A percentile compares a stretch with the other conserved stretches of the same genome.
Conservation (phyloP, 2,329 filamentous ascomycete genomes). For the Aspergillus floridensis region DNA sequence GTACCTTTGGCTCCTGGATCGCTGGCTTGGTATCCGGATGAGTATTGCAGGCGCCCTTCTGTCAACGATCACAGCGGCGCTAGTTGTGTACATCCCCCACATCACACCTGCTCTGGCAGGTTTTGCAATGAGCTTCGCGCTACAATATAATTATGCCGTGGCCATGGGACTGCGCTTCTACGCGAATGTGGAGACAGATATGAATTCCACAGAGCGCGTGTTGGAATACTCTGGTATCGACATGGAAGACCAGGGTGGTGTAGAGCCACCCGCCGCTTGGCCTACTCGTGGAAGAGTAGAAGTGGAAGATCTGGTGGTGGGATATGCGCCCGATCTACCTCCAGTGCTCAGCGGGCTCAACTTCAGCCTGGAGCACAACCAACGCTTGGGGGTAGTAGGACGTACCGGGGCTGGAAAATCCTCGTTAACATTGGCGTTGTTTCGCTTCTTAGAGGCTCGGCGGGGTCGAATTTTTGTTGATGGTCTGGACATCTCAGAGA, state of each 20-base stretch:
- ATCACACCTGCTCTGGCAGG: slow-evolving; percentile 71
- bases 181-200: slow-evolving; percentile 69
- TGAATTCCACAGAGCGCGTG: slow-evolving; percentile 75
- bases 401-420: slow-evolving; percentile 31
- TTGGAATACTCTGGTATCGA: slow-evolving; percentile 70
- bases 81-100: slow-evolving; percentile 60
- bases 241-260: slow-evolving; percentile 64
- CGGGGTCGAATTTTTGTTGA: slow-evolving; percentile 24
- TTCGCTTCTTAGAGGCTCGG: slow-evolving; percentile 22
- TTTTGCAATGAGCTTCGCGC: slow-evolving; percentile 71
- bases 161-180: slow-evolving; percentile 68
- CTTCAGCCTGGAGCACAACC: slow-evolving; percentile 22
- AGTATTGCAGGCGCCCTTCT: slow-evolving; percentile 70
- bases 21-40: slow-evolving; percentile 75
- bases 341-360: slow-evolving; percentile 20
- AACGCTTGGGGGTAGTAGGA: slow-evolving; percentile 29
- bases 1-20: slow-evolving; percentile 69
- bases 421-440: slow-evolving; percentile 22
- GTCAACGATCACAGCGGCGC: slow-evolving; percentile 60
- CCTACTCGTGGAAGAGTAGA: slow-evolving; percentile 70
- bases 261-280: slow-evolving; percentile 67
- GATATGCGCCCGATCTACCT: slow-evolving; percentile 68
- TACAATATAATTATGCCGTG: slow-evolving; percentile 67
- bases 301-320: slow-evolving; percentile 68
- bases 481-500: slow-evolving; percentile 48